A percentile compares a stretch with the other conserved stretches of the same genome.
phyloP scores from a whole-genome alignment of 495 filamentous ascomycete genomes.

The Hyaloscypha variabilis region DNA sequence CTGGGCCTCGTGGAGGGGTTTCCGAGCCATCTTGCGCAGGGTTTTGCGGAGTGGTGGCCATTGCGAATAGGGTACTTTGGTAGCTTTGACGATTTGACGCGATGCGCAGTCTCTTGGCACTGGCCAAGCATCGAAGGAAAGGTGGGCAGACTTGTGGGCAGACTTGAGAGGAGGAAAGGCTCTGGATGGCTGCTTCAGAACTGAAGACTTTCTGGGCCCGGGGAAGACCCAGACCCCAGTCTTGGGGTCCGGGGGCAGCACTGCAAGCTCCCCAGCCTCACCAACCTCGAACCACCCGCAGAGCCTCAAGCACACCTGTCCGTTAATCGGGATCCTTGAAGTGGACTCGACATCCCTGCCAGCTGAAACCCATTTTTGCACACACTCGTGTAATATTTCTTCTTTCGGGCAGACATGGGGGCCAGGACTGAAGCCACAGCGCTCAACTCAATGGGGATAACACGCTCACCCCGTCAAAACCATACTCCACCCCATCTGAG shows the following conservation, averaged over 20 bases:
- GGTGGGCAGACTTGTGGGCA: background rate
- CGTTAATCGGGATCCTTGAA: background rate
- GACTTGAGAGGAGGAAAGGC: background rate
- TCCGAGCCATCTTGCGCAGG: background rate
- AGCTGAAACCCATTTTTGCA: background rate
- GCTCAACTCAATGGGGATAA: background rate
- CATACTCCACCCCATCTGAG: background rate
- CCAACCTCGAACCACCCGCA: background rate
- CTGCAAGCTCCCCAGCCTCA: background rate
- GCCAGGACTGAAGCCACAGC: background rate
- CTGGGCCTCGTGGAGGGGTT: background rate
- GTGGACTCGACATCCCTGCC: background rate
- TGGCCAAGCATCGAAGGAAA: background rate
- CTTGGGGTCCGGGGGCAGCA: background rate
- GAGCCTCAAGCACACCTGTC: background rate
- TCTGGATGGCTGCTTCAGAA: background rate
- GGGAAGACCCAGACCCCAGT: background rate
- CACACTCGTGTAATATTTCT: background rate
- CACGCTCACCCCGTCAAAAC: background rate
- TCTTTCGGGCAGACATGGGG: background rate
- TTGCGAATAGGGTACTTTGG: background rate
- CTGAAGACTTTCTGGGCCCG: background rate
- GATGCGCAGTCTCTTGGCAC: background rate
- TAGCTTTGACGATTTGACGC: background rate
- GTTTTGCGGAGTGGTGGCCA: background rate